A percentile compares a stretch with the other conserved stretches of the same genome.
Evolutionary conservation across 179 eudicot genomes (phyloP).

Genomic region (Spergularia azorica): DNA sequence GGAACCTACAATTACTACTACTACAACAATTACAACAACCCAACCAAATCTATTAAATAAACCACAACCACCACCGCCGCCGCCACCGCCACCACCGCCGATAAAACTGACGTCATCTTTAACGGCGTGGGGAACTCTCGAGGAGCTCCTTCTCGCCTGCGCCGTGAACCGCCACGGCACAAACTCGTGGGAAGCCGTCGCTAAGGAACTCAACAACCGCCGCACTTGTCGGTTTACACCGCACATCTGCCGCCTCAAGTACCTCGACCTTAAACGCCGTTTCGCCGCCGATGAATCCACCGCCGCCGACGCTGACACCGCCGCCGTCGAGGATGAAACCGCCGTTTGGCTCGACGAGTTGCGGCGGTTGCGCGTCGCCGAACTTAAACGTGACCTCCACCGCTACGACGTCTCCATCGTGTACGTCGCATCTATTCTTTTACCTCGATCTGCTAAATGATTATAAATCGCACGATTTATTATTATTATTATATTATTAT

Average conservation of each 20-base stretch:
- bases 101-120: background rate
- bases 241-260: conserved; percentile 44
- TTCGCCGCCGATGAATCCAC: conserved; percentile 16
- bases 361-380: conserved; percentile 62
- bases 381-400: conserved; percentile 62
- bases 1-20: conserved; percentile 17
- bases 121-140: conserved; percentile 67
- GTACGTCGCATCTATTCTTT: conserved; percentile 35
- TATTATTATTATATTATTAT: background rate
- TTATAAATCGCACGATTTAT: background rate
- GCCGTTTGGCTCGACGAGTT: conserved; percentile 63
- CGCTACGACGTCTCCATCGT: conserved; percentile 80
- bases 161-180: conserved; percentile 82
- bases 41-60: background rate
- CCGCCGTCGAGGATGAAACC: conserved; percentile 15
- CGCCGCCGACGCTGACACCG: background rate
- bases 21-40: background rate
- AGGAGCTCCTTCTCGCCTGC: conserved; percentile 72
- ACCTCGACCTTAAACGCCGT: conserved; percentile 55
- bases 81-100: too few relatives aligned
- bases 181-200: conserved; percentile 68
- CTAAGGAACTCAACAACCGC: conserved; percentile 56
- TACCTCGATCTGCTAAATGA: background rate
- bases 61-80: background rate
- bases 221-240: conserved; percentile 39